A percentile compares a stretch with the other conserved stretches of the same genome.
Conservation (phyloP, 2,329 filamentous ascomycete species). For the Diplodia sapinea region DNA sequence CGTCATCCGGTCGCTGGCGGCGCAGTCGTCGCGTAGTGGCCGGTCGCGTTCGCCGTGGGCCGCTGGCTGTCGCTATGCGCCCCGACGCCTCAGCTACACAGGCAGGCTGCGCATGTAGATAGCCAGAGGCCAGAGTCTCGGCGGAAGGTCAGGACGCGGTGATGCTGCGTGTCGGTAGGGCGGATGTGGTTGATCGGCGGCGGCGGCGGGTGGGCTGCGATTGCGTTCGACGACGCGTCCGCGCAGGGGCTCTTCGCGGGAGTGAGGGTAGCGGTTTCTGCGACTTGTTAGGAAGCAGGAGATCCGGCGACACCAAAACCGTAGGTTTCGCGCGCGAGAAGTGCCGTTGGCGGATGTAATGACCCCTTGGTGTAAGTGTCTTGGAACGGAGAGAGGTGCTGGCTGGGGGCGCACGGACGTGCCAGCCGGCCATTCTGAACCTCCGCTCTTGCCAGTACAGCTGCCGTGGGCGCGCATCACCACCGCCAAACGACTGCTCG, state of each 20-base stretch:
- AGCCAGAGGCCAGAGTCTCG: not conserved
- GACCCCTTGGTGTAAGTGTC: slow-evolving; percentile 29
- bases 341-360: slow-evolving; percentile 35
- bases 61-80: slow-evolving; percentile 23
- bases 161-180: slow-evolving; percentile 26
- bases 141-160: not conserved
- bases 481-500: slow-evolving; percentile 4
- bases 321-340: slow-evolving; percentile 38
- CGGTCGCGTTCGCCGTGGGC: slow-evolving; percentile 23
- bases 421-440: slow-evolving; percentile 13
- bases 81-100: slow-evolving; percentile 22
- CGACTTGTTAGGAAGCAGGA: slow-evolving; percentile 42
- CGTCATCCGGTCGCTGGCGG: slow-evolving; percentile 24
- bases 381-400: slow-evolving; percentile 30
- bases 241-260: slow-evolving; percentile 28
- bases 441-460: slow-evolving; percentile 13
- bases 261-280: slow-evolving; percentile 38
- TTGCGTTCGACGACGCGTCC: slow-evolving; percentile 25
- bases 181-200: slow-evolving; percentile 26
- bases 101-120: slow-evolving; percentile 21
- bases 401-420: slow-evolving; percentile 26
- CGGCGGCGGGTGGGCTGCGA: slow-evolving; percentile 24
- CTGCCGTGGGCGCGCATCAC: slow-evolving; percentile 14
- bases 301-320: slow-evolving; percentile 44
- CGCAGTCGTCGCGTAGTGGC: slow-evolving; percentile 25